These are phyloP conservation scores for Jaapia argillacea DNA, from an alignment of 768 basidiomycete species.

Conservation along the genomic window DNA sequence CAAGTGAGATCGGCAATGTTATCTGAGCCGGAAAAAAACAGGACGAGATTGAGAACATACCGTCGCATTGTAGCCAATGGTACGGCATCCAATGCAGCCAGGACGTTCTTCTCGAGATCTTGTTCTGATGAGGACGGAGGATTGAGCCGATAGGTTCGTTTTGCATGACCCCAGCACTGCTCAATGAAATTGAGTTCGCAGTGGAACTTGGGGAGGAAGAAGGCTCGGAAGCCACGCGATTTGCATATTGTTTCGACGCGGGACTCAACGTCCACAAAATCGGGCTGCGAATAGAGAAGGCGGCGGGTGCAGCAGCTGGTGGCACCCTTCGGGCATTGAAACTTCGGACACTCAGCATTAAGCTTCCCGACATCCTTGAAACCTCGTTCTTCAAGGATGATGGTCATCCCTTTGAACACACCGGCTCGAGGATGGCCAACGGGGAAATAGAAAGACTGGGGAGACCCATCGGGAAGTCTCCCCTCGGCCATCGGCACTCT, in stretches of 20 bases:
- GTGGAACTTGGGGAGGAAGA: slow-evolving; percentile 21
- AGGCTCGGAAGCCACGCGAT: neutral
- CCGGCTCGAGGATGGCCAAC: slow-evolving; percentile 5
- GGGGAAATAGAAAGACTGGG: slow-evolving; percentile 12
- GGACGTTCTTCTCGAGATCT: neutral
- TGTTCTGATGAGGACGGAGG: slow-evolving; percentile 5
- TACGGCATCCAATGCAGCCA: neutral
- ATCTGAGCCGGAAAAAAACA: no score
- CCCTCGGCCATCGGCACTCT: slow-evolving; percentile 6
- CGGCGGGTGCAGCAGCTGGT: slow-evolving; percentile 18
- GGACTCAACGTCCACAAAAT: slow-evolving; percentile 17
- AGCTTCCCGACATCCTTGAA: slow-evolving; percentile 3
- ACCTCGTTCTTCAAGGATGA: slow-evolving; percentile 6
- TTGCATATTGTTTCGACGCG: slow-evolving; percentile 1
- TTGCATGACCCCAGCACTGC: slow-evolving; percentile 20
- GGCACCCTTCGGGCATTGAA: slow-evolving; percentile 13
- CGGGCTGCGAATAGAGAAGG: slow-evolving; percentile 22
- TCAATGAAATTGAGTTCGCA: slow-evolving; percentile 22
- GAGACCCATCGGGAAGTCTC: slow-evolving; percentile 5
- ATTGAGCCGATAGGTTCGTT: slow-evolving; percentile 13
- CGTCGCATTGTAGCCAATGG: neutral
- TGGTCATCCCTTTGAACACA: slow-evolving; percentile 17
- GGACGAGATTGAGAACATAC: no score
- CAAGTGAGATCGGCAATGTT: neutral
- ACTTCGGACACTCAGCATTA: slow-evolving; percentile 14